Evolutionary conservation across 345 rosid species (phyloP).

Genomic region (Brassica carinata): DNA sequence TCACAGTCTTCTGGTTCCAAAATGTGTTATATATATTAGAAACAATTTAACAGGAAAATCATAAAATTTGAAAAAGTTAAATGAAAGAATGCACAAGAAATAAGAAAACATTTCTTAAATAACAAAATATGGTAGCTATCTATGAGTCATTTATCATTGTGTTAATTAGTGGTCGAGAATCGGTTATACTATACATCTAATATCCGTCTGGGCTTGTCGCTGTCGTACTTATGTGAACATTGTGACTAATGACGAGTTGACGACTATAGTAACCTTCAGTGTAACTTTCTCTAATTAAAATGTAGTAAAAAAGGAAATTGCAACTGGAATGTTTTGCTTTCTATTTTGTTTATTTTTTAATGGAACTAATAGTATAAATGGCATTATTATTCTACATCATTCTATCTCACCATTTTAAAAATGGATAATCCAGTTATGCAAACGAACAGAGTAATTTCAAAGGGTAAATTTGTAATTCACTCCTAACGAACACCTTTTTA

Average conservation of each 20-base stretch:
- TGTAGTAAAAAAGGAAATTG: too few relatives aligned
- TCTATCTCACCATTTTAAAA: background rate
- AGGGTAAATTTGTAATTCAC: slow-evolving; percentile 20
- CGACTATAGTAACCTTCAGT: background rate
- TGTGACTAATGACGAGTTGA: slow-evolving; percentile 18
- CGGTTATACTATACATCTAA: background rate
- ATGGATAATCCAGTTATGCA: background rate
- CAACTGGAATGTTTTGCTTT: too few relatives aligned
- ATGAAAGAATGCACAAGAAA: background rate
- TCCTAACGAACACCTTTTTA: slow-evolving; percentile 6
- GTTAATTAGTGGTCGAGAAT: background rate
- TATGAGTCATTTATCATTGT: background rate
- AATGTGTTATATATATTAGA: too few relatives aligned
- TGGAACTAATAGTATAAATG: too few relatives aligned
- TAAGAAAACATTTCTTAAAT: background rate
- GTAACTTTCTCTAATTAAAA: background rate
- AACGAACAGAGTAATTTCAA: background rate
- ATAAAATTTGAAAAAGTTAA: background rate
- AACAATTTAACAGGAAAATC: too few relatives aligned
- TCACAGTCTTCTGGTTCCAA: background rate
- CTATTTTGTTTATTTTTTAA: too few relatives aligned
- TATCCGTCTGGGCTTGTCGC: slow-evolving; percentile 22
- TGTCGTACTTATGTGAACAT: slow-evolving; percentile 16
- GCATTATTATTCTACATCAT: too few relatives aligned
- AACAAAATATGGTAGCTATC: slow-evolving; percentile 2